phyloP scores from a whole-genome alignment of 2,329 filamentous ascomycete species.

The Diaporthe vexans region DNA sequence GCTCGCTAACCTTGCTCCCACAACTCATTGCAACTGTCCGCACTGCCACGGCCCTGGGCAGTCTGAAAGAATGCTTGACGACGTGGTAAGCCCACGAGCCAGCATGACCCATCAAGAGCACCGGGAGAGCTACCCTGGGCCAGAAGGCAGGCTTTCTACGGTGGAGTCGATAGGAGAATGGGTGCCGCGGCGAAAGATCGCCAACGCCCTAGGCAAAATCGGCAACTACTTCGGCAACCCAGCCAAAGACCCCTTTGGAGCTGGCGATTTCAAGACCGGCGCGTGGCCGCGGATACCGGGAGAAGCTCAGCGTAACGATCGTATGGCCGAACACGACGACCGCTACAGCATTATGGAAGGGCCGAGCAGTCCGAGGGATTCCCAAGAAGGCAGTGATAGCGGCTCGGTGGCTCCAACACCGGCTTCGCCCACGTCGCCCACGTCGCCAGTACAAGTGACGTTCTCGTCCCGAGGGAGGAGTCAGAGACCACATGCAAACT shows the following conservation, averaged over 20 bases:
- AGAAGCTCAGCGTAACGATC: neutral
- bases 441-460: neutral
- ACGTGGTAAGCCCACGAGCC: neutral
- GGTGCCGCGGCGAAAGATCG: neutral
- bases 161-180: neutral
- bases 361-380: neutral
- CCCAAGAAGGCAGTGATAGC: neutral
- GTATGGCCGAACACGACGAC: slow-evolving; percentile 6
- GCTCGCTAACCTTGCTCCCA: neutral
- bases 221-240: slow-evolving; percentile 20
- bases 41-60: neutral
- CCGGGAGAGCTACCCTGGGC: neutral
- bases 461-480: neutral
- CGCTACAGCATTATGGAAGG: slow-evolving; percentile 3
- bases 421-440: slow-evolving; percentile 5
- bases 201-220: slow-evolving; percentile 5
- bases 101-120: neutral
- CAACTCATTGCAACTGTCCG: neutral
- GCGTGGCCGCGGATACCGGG: neutral
- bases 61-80: neutral
- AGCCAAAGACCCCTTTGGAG: slow-evolving; percentile 8
- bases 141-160: neutral
- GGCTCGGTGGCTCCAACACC: neutral
- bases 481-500: neutral
- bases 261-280: slow-evolving; percentile 3